phyloP scores from a whole-genome alignment of 2,329 filamentous ascomycete species.

The Trichoderma hamatum region DNA sequence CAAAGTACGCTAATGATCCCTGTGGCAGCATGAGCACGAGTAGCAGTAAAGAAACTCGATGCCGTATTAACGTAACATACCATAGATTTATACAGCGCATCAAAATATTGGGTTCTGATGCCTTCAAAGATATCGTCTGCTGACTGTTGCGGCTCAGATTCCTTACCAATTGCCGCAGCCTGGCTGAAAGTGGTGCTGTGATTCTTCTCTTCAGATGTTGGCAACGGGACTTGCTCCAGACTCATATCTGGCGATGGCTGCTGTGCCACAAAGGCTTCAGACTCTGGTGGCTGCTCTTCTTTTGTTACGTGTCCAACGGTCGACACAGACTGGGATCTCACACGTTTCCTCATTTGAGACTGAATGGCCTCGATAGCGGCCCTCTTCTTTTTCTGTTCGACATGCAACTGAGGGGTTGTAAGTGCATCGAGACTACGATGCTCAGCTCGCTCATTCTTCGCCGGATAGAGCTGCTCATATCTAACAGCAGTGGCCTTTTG shows the following conservation, averaged over 20 bases:
- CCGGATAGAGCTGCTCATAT: slow-evolving; percentile 37
- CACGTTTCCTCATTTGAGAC: slow-evolving; percentile 59
- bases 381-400: slow-evolving; percentile 57
- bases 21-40: slow-evolving; percentile 38
- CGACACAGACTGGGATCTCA: slow-evolving; percentile 49
- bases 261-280: slow-evolving; percentile 29
- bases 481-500: slow-evolving; percentile 49
- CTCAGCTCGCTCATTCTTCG: slow-evolving; percentile 29
- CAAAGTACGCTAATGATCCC: slow-evolving; percentile 81
- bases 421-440: slow-evolving; percentile 34
- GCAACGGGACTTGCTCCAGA: slow-evolving; percentile 28
- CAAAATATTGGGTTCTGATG: slow-evolving; percentile 61
- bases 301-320: slow-evolving; percentile 37
- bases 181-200: background rate
- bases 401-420: slow-evolving; percentile 52
- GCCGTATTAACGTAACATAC: slow-evolving; percentile 41
- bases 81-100: slow-evolving; percentile 65
- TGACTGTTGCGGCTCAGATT: slow-evolving; percentile 42
- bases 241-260: slow-evolving; percentile 32
- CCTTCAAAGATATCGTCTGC: slow-evolving; percentile 60
- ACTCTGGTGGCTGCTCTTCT: slow-evolving; percentile 29
- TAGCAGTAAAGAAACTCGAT: background rate
- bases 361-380: slow-evolving; percentile 66
- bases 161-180: background rate
- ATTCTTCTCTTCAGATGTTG: background rate